Evolutionary conservation across 441 rosid genomes (phyloP), one percentile per base, ranked within the genome.

Genomic region (Erysimum cheiri): DNA sequence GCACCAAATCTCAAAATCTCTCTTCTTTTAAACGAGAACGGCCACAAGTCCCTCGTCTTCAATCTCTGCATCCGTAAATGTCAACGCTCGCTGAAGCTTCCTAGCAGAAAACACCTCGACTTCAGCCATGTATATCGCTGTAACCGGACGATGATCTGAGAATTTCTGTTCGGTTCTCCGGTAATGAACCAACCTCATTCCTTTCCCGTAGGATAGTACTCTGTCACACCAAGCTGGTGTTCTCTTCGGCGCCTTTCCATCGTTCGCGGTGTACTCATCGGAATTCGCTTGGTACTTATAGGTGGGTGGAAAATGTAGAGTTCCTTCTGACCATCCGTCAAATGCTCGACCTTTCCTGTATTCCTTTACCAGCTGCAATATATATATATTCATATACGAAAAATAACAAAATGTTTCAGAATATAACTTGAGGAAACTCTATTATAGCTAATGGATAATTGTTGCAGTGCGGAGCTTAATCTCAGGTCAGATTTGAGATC

Each of bases 151-250:
- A 75, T 95, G 98, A 79, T 95, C 99, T 15, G 99, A 95, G 63
- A 89, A 77, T 50, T 67, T 84, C 44, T 88, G 84, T 64, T 95
- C 99, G 22, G 81, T 78, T 69, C 99, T 80, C 67, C 86, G 47
- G 81, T 95, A 95, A 33, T 81, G 76, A 70, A 87, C 81, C 61
- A 86, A 87, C 82, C 64, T 86, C 89, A 92, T 77, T 77, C 97
- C 99, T 59, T 88, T 90, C 24, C 99, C 99, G 36, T 72, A 76
- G 0, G 94, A 90, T 64, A 95, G 87, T 44, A 95, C 80, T 67
- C 99, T 94, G 33, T 95, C 99, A 67, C 98, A 92, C 99, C 99
- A 95, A 55, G 99, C 88, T 69, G 99, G 99, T 65, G 79, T 83
- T 36, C 99, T 94, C 68, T 90, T 78, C 62, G 85, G 84, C 5